Percentiles rank a stretch among this genome's conserved stretches.
Conservation (phyloP, 331 rosid genomes). For the Spiraea crenata region DNA sequence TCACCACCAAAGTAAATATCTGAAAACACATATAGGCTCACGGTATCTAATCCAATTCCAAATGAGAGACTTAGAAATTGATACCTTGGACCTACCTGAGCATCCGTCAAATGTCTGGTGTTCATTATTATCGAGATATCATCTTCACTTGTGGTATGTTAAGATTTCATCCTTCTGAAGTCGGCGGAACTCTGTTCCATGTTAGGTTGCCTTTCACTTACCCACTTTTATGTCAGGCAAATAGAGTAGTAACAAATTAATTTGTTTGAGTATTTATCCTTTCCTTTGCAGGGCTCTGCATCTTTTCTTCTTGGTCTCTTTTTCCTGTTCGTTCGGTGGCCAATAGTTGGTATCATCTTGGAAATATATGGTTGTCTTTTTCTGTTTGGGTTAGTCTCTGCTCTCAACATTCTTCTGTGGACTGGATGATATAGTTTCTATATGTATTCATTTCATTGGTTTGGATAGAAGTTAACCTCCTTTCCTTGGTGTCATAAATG, state of each 20-base stretch:
- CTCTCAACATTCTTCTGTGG: slow-evolving; percentile 25
- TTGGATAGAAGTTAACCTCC: neutral
- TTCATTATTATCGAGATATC: neutral
- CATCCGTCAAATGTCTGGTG: neutral
- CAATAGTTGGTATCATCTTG: slow-evolving; percentile 73
- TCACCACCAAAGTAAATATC: neutral
- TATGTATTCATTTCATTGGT: neutral
- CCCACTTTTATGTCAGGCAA: neutral
- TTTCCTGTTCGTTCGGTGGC: slow-evolving; percentile 91
- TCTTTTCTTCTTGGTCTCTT: slow-evolving; percentile 88
- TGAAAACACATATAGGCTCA: neutral
- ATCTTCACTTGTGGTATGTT: neutral
- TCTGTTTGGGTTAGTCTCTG: slow-evolving; percentile 79
- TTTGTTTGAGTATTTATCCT: neutral
- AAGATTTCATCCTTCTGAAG: neutral
- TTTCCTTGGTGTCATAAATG: neutral
- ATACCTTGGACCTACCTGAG: neutral
- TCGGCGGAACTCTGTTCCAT: neutral
- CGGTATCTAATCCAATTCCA: neutral
- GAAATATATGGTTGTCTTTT: slow-evolving; percentile 71
- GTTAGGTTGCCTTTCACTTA: neutral
- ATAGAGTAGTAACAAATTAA: neutral
- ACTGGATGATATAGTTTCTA: slow-evolving; percentile 8
- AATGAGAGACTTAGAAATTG: neutral
- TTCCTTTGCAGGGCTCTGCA: slow-evolving; percentile 68